A percentile compares a stretch with the other conserved stretches of the same genome.
Conservation (phyloP, 2,329 filamentous ascomycete species). For the Fusarium sp. region DNA sequence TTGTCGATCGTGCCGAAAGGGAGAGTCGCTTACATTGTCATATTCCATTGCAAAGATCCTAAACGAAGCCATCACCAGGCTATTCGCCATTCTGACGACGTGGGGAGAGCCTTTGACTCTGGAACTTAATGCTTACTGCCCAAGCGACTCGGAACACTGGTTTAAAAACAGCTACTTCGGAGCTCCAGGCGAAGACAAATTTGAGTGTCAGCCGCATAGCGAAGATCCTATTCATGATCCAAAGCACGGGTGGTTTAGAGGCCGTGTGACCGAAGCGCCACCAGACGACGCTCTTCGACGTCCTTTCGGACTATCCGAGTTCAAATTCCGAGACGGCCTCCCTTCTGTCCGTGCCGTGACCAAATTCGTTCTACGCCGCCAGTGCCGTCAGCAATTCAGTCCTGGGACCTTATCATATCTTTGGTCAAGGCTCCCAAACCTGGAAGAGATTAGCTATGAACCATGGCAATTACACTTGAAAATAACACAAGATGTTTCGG, state of each 20-base stretch:
- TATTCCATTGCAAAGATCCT: neutral
- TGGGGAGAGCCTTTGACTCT: slow-evolving; percentile 4
- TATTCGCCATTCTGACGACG: slow-evolving; percentile 7
- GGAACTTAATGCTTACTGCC: slow-evolving; percentile 15
- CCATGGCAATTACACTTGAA: slow-evolving; percentile 1
- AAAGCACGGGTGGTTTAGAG: slow-evolving; percentile 3
- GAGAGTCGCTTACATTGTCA: neutral
- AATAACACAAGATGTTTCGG: neutral
- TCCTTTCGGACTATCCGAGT: neutral
- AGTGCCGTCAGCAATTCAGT: slow-evolving; percentile 14
- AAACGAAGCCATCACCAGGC: neutral
- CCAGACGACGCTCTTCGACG: slow-evolving; percentile 5
- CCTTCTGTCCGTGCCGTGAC: neutral
- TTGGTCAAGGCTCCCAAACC: slow-evolving; percentile 3
- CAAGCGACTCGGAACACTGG: slow-evolving; percentile 32
- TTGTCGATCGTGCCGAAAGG: neutral
- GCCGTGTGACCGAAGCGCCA: neutral
- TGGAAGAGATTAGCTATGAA: slow-evolving; percentile 9
- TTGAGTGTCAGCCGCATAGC: neutral
- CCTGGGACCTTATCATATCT: neutral
- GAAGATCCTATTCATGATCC: neutral
- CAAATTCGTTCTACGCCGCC: slow-evolving; percentile 11
- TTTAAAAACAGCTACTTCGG: slow-evolving; percentile 24
- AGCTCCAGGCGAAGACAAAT: slow-evolving; percentile 6
- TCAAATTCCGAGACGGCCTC: neutral